Base-by-base conservation (phyloP, 179 eudicot species). In the Carnegiea gigantea region DNA sequence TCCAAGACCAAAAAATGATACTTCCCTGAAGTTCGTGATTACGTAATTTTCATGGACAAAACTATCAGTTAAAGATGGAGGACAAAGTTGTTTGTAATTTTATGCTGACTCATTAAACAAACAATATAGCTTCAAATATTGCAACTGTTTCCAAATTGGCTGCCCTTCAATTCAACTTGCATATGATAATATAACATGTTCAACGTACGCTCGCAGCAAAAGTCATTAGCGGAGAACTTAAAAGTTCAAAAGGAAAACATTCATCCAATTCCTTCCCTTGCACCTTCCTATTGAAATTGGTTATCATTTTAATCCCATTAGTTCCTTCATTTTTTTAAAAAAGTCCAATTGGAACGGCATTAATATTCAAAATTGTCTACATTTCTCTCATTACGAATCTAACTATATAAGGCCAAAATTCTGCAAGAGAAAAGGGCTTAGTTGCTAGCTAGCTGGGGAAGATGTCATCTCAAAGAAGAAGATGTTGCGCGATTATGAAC, bases 261-360 rank as follows among this genome's bases (percentile, higher is more conserved):
- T 18, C n/a, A 6, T 46, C 2, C 23, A 57, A 15, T 0, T 48
- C 62, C 20, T 57, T 57, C 62, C n/a, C 17, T 13, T 51, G 57
- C 15, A 51, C 44, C 53, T 11, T 48, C 9, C 14, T 3, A 9
- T 48, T 8, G 53, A 48, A 48, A 48, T 48, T 48, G 11, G 0
- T 48, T 13, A 48, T 9, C 53, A 48, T 48, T 48, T 67, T 4
- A 65, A 6, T 28, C 9, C 2, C 21, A 24, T 9, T 15, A 70
- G 21, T 68, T 33, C 15, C 70, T 44, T 62, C 23, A 40, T 46
- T 77, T 21, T 54, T 26, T 20, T 9, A 44, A 68, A 67, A 28
- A 28, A 67, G 84, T 81, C 84, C 54, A 81, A 77, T 15, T 36
- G 6, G 9, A 77, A 33, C 62, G 23, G 53, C 51, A 75, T 24